phyloP scores from a whole-genome alignment of 768 basidiomycete genomes.

The Chiua virens region DNA sequence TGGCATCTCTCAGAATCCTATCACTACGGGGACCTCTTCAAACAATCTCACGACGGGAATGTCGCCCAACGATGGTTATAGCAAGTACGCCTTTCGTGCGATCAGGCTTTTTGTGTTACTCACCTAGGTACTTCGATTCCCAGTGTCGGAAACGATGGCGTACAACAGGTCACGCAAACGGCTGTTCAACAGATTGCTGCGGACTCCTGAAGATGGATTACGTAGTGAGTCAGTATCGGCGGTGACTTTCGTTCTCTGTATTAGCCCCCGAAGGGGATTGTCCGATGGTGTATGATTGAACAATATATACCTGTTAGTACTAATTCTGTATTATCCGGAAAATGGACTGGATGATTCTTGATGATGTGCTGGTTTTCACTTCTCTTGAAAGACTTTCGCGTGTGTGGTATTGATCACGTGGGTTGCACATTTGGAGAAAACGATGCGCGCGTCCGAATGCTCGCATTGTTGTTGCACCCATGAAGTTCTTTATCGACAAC shows the following conservation, averaged over 20 bases:
- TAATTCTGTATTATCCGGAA: background rate
- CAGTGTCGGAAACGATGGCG: conserved; percentile 30
- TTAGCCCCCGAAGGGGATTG: background rate
- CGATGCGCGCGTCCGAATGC: too few relatives aligned
- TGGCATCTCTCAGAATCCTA: conserved; percentile 28
- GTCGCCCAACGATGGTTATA: conserved; percentile 71
- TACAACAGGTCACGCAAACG: conserved; percentile 32
- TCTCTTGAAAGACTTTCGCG: too few relatives aligned
- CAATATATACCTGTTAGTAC: background rate
- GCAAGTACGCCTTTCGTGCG: conserved; percentile 27
- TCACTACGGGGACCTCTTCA: conserved; percentile 33
- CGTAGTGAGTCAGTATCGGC: background rate
- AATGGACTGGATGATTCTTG: background rate
- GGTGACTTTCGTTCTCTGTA: background rate
- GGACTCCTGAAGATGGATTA: conserved; percentile 17
- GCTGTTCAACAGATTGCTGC: conserved; percentile 37
- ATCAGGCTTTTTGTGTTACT: background rate
- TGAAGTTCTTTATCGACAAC: conserved; percentile 86
- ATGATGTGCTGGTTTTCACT: too few relatives aligned
- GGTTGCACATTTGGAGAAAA: background rate
- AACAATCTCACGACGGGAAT: conserved; percentile 40
- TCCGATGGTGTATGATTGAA: background rate
- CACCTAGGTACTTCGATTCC: conserved; percentile 1
- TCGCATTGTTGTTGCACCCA: conserved; percentile 24
- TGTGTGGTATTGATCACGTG: conserved; percentile 15